phyloP scores from a whole-genome alignment of 495 filamentous ascomycete genomes.

The Penicillium subrubescens region DNA sequence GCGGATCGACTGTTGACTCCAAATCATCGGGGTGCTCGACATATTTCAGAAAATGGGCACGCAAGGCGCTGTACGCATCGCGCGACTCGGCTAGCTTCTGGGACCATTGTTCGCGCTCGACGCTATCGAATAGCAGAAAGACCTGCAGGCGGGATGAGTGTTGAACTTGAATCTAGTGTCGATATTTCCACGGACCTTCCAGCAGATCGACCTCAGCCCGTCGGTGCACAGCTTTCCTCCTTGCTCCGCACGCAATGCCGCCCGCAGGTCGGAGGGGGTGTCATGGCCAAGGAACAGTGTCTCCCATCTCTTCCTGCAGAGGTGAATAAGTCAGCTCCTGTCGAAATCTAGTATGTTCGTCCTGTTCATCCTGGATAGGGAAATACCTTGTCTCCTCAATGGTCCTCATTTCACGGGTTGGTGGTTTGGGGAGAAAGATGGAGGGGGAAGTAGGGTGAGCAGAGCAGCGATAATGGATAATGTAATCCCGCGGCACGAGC shows the following conservation, averaged over 20 bases:
- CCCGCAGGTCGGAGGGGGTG: conserved; percentile 65
- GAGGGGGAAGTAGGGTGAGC: conserved; percentile 10
- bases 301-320: conserved; percentile 62
- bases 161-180: not conserved
- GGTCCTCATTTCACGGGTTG: conserved; percentile 57
- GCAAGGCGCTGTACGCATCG: conserved; percentile 69
- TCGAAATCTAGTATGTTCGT: not conserved
- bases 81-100: conserved; percentile 67
- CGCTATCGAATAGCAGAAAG: conserved; percentile 77
- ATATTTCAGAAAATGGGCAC: conserved; percentile 72
- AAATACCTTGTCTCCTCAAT: conserved; percentile 63
- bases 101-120: conserved; percentile 69
- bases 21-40: conserved; percentile 82
- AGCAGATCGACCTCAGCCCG: conserved; percentile 85
- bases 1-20: conserved; percentile 73
- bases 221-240: conserved; percentile 61
- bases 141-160: conserved; percentile 49
- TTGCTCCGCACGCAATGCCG: conserved; percentile 60
- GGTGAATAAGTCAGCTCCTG: conserved; percentile 10
- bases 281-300: conserved; percentile 61
- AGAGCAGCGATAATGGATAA: conserved; percentile 6
- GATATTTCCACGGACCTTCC: conserved; percentile 67
- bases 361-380: not conserved
- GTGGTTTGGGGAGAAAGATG: conserved; percentile 16
- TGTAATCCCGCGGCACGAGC: conserved; percentile 11